These are phyloP conservation scores for Ceratocystis colombiana DNA, from an alignment of 2,329 filamentous ascomycete species.

Conservation along the genomic window DNA sequence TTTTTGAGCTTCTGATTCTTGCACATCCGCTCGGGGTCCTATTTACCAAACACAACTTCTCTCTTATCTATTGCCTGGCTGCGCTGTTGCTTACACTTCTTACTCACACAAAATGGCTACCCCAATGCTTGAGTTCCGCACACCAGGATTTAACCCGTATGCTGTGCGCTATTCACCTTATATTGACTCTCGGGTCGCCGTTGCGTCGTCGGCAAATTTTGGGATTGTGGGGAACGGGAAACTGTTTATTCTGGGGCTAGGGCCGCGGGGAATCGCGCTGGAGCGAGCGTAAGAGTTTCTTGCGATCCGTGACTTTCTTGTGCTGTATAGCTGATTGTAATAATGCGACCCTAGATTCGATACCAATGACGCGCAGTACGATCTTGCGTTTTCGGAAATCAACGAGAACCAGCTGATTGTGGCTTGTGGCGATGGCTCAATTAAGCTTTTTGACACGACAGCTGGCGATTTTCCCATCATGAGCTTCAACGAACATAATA, in stretches of 20 bases:
- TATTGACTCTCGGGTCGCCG: constrained; percentile 87
- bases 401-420: constrained; percentile 90
- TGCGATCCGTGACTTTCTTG: not conserved
- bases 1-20: not conserved
- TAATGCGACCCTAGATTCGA: constrained; percentile 55
- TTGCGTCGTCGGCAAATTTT: constrained; percentile 87
- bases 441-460: constrained; percentile 85
- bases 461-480: constrained; percentile 77
- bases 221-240: constrained; percentile 94
- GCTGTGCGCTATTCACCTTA: constrained; percentile 98
- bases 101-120: constrained; percentile 36
- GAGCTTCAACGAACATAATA: constrained; percentile 85
- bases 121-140: constrained; percentile 84
- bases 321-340: not conserved
- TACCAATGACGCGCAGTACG: constrained; percentile 93
- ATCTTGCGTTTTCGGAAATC: constrained; percentile 87
- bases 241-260: constrained; percentile 73
- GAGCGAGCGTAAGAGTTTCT: constrained; percentile 58
- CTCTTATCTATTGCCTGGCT: not conserved
- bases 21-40: not conserved
- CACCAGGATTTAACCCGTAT: constrained; percentile 89
- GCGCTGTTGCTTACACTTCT: not conserved
- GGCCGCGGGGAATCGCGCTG: constrained; percentile 63
- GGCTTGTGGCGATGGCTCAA: constrained; percentile 82
- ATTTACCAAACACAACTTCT: not conserved